phyloP scores from a whole-genome alignment of 805 yeast genomes.

The Saturnispora diversa region DNA sequence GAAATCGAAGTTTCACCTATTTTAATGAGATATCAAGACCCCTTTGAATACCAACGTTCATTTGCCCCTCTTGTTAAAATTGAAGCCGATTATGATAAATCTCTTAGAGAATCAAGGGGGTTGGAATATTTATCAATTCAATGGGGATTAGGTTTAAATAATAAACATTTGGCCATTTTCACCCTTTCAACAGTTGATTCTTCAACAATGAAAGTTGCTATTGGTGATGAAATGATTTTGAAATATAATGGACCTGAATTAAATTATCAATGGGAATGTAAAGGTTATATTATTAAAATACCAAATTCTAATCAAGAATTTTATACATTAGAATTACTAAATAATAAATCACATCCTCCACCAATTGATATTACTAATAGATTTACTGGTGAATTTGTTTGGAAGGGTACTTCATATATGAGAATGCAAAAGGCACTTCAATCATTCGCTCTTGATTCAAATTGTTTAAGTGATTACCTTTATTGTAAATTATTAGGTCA shows the following conservation, averaged over 20 bases:
- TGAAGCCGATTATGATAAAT: constrained; percentile 75
- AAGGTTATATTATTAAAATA: constrained; percentile 62
- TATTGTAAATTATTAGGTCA: constrained; percentile 78
- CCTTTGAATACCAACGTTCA: constrained; percentile 74
- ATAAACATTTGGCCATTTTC: constrained; percentile 62
- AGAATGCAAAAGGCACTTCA: constrained; percentile 78
- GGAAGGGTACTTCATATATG: constrained; percentile 79
- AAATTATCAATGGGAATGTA: constrained; percentile 61
- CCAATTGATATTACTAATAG: constrained; percentile 51
- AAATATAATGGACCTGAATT: constrained; percentile 46
- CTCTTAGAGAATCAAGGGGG: constrained; percentile 67
- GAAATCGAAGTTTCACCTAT: constrained; percentile 64
- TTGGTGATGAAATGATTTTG: constrained; percentile 76
- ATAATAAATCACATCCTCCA: constrained; percentile 43
- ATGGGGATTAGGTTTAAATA: constrained; percentile 66
- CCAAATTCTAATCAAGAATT: constrained; percentile 63
- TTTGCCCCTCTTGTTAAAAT: constrained; percentile 76
- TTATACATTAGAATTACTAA: constrained; percentile 60
- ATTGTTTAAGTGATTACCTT: constrained; percentile 63
- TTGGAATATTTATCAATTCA: constrained; percentile 61
- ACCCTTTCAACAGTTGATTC: constrained; percentile 59
- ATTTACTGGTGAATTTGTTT: constrained; percentile 78
- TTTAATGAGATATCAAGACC: constrained; percentile 70
- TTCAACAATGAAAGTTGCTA: constrained; percentile 58
- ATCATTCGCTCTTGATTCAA: constrained; percentile 58